These are phyloP conservation scores for Ziziphus jujuba DNA, from an alignment of 306 rosid genomes.

Conservation along the genomic window DNA sequence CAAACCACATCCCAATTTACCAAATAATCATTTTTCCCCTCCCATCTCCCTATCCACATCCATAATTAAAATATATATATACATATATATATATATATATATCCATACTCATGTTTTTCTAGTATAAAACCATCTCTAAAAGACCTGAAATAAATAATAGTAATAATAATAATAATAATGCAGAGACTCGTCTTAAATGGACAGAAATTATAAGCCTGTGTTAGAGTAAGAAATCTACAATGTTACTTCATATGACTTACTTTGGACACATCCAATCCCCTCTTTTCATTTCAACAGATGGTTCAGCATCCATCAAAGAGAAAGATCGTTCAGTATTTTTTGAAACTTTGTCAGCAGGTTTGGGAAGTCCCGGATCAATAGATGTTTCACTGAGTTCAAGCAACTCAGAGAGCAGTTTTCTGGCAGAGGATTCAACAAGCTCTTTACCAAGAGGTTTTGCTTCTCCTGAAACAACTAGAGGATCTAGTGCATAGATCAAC, in stretches of 20 bases:
- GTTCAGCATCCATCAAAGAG: slow-evolving; percentile 22
- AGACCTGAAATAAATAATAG: too few relatives aligned
- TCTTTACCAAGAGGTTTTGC: slow-evolving; percentile 71
- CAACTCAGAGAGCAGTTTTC: slow-evolving; percentile 72
- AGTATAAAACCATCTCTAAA: too few relatives aligned
- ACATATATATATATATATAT: too few relatives aligned
- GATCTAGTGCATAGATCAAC: slow-evolving; percentile 72
- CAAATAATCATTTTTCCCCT: too few relatives aligned
- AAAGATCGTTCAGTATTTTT: slow-evolving; percentile 26
- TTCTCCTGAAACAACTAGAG: slow-evolving; percentile 64
- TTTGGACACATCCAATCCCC: slow-evolving; percentile 90
- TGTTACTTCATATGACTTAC: slow-evolving; percentile 48
- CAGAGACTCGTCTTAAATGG: slow-evolving; percentile 9
- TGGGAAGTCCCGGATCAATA: slow-evolving; percentile 45
- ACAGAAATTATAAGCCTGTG: not conserved
- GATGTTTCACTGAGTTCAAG: slow-evolving; percentile 62
- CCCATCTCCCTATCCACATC: too few relatives aligned
- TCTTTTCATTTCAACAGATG: slow-evolving; percentile 59
- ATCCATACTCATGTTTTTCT: too few relatives aligned
- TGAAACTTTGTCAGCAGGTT: slow-evolving; percentile 30
- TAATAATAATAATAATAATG: too few relatives aligned
- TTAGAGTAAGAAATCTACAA: slow-evolving; percentile 2
- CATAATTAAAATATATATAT: too few relatives aligned
- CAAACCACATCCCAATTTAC: too few relatives aligned
- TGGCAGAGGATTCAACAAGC: slow-evolving; percentile 64